A percentile compares a stretch with the other conserved stretches of the same genome.
Conservation (phyloP, 495 filamentous ascomycete genomes). For the Penicillium turbatum region DNA sequence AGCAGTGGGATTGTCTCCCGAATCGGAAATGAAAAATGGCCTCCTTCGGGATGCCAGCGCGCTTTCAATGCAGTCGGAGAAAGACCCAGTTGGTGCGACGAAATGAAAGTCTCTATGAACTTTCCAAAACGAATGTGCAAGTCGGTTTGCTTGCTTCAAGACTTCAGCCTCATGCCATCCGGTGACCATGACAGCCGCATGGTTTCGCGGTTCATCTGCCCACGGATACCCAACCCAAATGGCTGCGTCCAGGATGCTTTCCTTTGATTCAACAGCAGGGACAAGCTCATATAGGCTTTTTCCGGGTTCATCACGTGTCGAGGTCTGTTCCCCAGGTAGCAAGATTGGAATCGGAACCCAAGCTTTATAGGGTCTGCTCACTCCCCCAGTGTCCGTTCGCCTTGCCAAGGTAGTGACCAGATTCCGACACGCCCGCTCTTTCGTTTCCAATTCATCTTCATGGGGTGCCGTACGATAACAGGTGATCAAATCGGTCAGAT, state of each 20-base stretch:
- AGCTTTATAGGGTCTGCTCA: conserved; percentile 46
- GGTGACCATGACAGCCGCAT: conserved; percentile 49
- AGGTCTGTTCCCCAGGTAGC: conserved; percentile 55
- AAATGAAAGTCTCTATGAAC: conserved; percentile 46
- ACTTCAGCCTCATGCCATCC: conserved; percentile 44
- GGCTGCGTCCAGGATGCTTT: conserved; percentile 49
- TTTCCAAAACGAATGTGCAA: conserved; percentile 51
- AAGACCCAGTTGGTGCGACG: conserved; percentile 50
- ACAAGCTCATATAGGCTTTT: conserved; percentile 50
- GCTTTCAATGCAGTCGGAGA: conserved; percentile 45
- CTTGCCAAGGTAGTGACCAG: conserved; percentile 39
- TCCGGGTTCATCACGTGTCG: conserved; percentile 52
- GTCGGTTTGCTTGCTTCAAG: conserved; percentile 34
- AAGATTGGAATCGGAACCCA: conserved; percentile 54
- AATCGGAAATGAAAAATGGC: conserved; percentile 57
- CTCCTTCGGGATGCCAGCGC: conserved; percentile 42
- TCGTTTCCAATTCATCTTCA: conserved; percentile 48
- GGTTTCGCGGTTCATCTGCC: conserved; percentile 56
- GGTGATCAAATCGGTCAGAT: conserved; percentile 51
- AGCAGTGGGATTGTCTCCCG: conserved; percentile 55
- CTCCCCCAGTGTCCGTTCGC: neutral
- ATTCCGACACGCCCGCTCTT: conserved; percentile 52
- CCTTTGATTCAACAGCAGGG: conserved; percentile 37
- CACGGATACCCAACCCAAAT: conserved; percentile 60
- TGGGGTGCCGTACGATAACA: conserved; percentile 56